A percentile compares a stretch with the other conserved stretches of the same genome.
These are phyloP conservation scores for Waltergamsia citrina DNA, from an alignment of 2,329 filamentous ascomycete genomes.

Conservation along the genomic window DNA sequence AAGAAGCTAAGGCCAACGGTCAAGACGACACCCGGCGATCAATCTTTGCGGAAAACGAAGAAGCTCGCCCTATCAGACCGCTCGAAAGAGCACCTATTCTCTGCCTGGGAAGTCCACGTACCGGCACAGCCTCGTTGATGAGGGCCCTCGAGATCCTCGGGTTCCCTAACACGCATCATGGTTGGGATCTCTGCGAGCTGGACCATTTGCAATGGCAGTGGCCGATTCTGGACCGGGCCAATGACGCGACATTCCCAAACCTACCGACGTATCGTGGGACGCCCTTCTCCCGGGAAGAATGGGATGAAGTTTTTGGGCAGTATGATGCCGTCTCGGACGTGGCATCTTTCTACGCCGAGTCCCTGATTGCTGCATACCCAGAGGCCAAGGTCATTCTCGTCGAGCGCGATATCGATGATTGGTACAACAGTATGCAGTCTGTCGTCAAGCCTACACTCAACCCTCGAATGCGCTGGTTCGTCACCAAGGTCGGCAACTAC, in stretches of 20 bases:
- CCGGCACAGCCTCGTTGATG: too few species aligned
- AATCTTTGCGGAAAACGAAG: too few species aligned
- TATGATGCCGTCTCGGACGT: slow-evolving; percentile 20
- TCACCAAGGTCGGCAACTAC: slow-evolving; percentile 9
- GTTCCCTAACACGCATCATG: too few species aligned
- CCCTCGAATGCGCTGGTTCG: slow-evolving; percentile 10
- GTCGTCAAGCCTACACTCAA: slow-evolving; percentile 16
- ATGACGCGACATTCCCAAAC: slow-evolving; percentile 16
- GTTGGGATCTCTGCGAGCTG: too few species aligned
- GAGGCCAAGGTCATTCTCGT: slow-evolving; percentile 22
- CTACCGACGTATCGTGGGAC: slow-evolving; percentile 13
- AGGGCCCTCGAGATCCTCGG: too few species aligned
- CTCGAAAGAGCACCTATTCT: too few species aligned
- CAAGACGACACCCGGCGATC: too few species aligned
- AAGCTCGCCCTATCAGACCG: too few species aligned
- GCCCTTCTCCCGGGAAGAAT: slow-evolving; percentile 9
- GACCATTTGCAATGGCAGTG: too few species aligned
- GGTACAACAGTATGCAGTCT: slow-evolving; percentile 20
- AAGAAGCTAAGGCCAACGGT: too few species aligned
- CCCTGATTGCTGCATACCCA: slow-evolving; percentile 18
- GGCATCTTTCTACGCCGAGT: slow-evolving; percentile 13
- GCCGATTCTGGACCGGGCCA: slow-evolving; percentile 13
- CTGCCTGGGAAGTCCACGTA: too few species aligned
- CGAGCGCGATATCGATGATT: slow-evolving; percentile 17
- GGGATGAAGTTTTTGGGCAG: slow-evolving; percentile 19